Evolutionary conservation across 495 filamentous ascomycete genomes (phyloP), one percentile per base, ranked within the genome.

Genomic region (Hypoxylon fragiforme): DNA sequence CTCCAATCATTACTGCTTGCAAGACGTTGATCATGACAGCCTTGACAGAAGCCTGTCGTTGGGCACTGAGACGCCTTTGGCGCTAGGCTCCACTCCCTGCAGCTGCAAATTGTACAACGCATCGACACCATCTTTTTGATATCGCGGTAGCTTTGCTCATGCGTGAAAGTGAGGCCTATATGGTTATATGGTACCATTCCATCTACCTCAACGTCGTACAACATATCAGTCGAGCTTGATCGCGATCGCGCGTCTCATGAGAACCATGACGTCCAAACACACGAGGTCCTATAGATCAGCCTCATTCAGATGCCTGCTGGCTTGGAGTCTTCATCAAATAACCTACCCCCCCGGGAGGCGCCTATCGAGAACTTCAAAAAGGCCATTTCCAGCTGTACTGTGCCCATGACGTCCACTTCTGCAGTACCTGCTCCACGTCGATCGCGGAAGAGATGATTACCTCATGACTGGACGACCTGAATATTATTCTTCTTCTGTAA

Each of bases 401-500:
- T 39, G 53, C 12, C 32, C 44, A 26, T 44, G 24, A 48, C 22
- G 48, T 26, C 38, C 20, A 13, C 28, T 41, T 39, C 44, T 31
- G 50, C 38, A n/a, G n/a, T n/a, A 45, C 35, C 48, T 26, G 40
- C 48, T 43, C 44, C 31, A 53, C 28, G 44, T 50, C 51, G 20
- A 18, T 30, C 55, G 28, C 32, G 46, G 30, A 31, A 9, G 36
- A 24, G 40, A 44, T 4, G 21, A 28, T 44, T 41, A 26, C 52
- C 41, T 72, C 69, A 75, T 75, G 76, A 88, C 70, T 94, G 89
- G 45, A 98, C 92, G 53, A 98, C 90, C 71, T 97, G 92, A 48
- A 98, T 83, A 65, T 97, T 96, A 75, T 98, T 96, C 85, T 97
- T 97, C 70, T 96, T 96, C 94, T 97, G 44, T 41, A 67, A 65